Base-by-base conservation (phyloP, 1,284 basidiomycete species). In the Ceratobasidium sp. region DNA sequence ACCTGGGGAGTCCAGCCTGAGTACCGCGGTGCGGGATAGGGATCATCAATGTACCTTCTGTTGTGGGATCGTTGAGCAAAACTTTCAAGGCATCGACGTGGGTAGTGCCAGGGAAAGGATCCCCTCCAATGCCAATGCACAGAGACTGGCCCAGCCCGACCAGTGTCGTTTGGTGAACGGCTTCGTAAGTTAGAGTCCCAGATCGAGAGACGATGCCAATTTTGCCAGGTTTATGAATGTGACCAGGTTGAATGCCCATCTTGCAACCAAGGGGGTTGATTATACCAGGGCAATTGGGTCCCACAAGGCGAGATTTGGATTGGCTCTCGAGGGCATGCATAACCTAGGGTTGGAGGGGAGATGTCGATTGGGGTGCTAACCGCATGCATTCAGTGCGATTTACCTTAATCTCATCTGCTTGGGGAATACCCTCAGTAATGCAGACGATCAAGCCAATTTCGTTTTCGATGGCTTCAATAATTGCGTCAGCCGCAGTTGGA, bases 211-310 rank as follows among this genome's bases (percentile, higher is more conserved):
- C 97, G 77, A 99, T 96, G 77, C 95, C 95, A 77, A 97, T 95
- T 77, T 92, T 95, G 72, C 96, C 96, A 72, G 96, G 94, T 76
- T 83, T 93, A 85, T 98, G 96, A 77, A 99, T 96, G 80, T 97
- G 95, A 49, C 96, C 96, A 30, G 97, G 97, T 84, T 98, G 96
- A 80, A 99, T 99, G 75, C 97, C 97, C 89, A 99, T 98, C 86
- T 99, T 99, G 86, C 97, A 99, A 18, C 96, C 96, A 72, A 92
- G 86, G 33, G 95, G 94, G 80, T 96, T 95, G 79, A 99, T 98
- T 78, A 99, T 90, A 81, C 97, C 97, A 4, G 97, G 97, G 83
- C 97, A 99, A 83, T 99, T 99, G 56, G 95, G 95, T 38, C 95
- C 95, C 63, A 97, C 92, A 77, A 99, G 90, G 77, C 97, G 90